A percentile compares a stretch with the other conserved stretches of the same genome.
phyloP scores from a whole-genome alignment of 129 eudicot genomes.

The Saposhnikovia divaricata region DNA sequence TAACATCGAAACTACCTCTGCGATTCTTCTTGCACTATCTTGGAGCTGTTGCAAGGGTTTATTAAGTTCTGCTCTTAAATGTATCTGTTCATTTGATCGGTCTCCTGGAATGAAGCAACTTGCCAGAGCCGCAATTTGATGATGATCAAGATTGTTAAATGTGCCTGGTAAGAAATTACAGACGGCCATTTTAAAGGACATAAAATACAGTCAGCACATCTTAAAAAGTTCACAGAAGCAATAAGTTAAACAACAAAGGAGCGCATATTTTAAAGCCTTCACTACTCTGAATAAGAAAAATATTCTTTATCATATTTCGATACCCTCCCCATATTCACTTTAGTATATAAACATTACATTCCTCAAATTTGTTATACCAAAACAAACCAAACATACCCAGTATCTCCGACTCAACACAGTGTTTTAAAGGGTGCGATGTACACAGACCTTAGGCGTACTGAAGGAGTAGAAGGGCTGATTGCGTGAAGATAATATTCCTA shows the following conservation, averaged over 20 bases:
- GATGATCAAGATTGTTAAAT: conserved; percentile 94
- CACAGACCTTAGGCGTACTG: background rate
- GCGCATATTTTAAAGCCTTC: background rate
- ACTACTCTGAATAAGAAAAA: background rate
- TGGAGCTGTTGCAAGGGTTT: conserved; percentile 97
- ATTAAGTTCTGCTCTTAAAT: conserved; percentile 81
- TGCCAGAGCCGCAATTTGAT: conserved; percentile 91
- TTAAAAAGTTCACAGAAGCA: background rate
- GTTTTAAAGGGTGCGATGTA: background rate
- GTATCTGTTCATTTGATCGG: conserved; percentile 76
- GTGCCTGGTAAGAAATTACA: conserved; percentile 45
- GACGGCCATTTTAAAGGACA: background rate
- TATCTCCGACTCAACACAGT: background rate
- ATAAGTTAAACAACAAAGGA: background rate
- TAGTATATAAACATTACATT: background rate
- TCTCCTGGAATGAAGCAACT: conserved; percentile 97
- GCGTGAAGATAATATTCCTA: background rate
- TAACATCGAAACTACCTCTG: conserved; percentile 44
- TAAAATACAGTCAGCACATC: background rate
- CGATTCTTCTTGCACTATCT: conserved; percentile 93
- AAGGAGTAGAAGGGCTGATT: background rate
- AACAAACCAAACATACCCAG: background rate
- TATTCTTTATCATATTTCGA: background rate
- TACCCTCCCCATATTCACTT: background rate
- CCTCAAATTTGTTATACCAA: background rate